Conservation (phyloP, 495 filamentous ascomycete species). For the Hypoxylon trugodes region DNA sequence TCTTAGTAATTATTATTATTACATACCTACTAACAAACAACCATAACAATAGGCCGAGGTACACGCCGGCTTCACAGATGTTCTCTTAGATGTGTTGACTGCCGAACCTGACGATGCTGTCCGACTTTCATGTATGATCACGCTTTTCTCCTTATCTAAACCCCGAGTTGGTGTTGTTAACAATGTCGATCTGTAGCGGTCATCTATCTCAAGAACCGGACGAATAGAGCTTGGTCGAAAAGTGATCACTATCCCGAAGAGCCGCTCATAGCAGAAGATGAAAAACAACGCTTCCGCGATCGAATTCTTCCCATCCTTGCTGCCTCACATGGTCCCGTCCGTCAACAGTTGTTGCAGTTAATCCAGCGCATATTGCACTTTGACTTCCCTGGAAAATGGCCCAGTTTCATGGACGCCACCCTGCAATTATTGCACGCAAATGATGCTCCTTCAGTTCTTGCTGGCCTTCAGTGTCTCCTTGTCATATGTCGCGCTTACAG, state of each 20-base stretch:
- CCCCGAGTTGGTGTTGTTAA: constrained; percentile 22
- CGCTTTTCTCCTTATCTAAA: neutral
- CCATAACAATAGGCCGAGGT: constrained; percentile 76
- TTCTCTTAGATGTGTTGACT: constrained; percentile 88
- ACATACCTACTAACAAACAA: constrained; percentile 23
- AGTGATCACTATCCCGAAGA: constrained; percentile 73
- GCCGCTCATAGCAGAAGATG: constrained; percentile 81
- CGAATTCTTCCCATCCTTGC: constrained; percentile 89
- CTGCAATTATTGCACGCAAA: constrained; percentile 83
- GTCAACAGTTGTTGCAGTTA: constrained; percentile 88
- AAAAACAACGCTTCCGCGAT: constrained; percentile 86
- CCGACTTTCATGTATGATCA: constrained; percentile 81
- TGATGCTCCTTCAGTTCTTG: constrained; percentile 85
- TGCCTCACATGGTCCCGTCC: constrained; percentile 77
- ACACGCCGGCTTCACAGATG: constrained; percentile 88
- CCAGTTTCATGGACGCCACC: constrained; percentile 89
- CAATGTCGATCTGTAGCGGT: constrained; percentile 67
- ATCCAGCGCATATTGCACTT: constrained; percentile 94
- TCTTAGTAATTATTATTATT: too few species aligned
- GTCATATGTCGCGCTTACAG: constrained; percentile 93
- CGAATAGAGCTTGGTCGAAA: constrained; percentile 86
- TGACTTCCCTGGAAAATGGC: constrained; percentile 96
- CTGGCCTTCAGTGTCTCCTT: constrained; percentile 91
- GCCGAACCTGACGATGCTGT: constrained; percentile 83
- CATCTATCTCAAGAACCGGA: constrained; percentile 96